Conservation (phyloP, 371 early-diverging fungal genomes). For the Catenaria anguillulae region DNA sequence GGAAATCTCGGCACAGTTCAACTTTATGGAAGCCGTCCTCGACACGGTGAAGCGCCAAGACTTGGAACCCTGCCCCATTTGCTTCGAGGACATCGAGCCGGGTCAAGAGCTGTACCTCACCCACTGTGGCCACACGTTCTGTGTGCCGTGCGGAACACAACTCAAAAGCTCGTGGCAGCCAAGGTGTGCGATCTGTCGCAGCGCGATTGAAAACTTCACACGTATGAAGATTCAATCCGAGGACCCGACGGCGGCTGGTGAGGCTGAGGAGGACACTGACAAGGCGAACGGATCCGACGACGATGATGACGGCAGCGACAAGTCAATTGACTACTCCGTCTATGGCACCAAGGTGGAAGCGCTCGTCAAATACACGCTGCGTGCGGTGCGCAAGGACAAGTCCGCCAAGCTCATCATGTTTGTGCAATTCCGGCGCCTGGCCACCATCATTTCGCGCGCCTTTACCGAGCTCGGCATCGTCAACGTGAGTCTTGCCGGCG, state of each 20-base stretch:
- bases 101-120: background rate
- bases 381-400: background rate
- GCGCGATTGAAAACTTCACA: background rate
- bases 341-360: slow-evolving; percentile 5
- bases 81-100: background rate
- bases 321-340: background rate
- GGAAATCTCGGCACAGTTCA: background rate
- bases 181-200: background rate
- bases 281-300: background rate
- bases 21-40: background rate
- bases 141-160: background rate
- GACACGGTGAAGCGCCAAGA: background rate
- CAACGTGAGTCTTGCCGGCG: background rate
- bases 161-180: background rate
- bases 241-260: background rate
- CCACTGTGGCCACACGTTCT: background rate
- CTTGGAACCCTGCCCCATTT: background rate
- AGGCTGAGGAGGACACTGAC: background rate
- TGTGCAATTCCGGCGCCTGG: background rate
- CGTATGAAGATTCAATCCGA: background rate
- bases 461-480: background rate
- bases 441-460: background rate
- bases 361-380: background rate
- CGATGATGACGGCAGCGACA: background rate
- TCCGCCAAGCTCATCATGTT: slow-evolving; percentile 5